Evolutionary conservation across 352 stramenopile species (phyloP).

Genomic region (Pythium aristosporum): DNA sequence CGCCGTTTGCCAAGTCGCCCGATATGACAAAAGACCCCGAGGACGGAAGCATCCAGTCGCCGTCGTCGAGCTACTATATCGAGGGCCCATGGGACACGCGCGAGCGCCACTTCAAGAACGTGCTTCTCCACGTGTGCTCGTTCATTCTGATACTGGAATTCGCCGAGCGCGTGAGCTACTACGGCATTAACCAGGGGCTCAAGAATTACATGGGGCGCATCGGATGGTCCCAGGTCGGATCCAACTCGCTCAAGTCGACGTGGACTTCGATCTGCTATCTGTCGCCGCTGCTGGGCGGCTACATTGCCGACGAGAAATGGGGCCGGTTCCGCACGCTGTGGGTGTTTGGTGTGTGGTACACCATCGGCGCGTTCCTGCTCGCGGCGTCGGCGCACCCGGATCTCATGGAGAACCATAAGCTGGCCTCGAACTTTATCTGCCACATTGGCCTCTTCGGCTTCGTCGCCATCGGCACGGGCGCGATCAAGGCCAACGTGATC

Average conservation of each 20-base stretch:
- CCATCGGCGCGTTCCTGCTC: conserved; percentile 63
- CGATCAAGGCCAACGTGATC: conserved; percentile 88
- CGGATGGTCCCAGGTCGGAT: conserved; percentile 72
- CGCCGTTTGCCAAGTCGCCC: conserved; percentile 50
- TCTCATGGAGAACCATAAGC: conserved; percentile 45
- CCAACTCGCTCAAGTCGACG: conserved; percentile 87
- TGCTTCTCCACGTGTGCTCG: conserved; percentile 80
- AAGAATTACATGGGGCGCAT: conserved; percentile 87
- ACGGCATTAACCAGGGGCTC: conserved; percentile 85
- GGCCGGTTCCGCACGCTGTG: conserved; percentile 81
- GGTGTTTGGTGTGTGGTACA: conserved; percentile 84
- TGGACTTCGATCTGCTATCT: conserved; percentile 89
- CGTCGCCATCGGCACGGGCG: conserved; percentile 76
- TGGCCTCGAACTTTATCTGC: conserved; percentile 60
- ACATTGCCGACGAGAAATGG: conserved; percentile 86
- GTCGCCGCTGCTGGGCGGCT: conserved; percentile 77
- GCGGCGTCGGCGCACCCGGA: conserved; percentile 62
- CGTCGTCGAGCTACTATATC: conserved; percentile 64
- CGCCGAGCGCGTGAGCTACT: conserved; percentile 77
- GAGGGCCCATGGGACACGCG: conserved; percentile 78
- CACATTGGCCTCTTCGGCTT: conserved; percentile 73
- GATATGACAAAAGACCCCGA: conserved; percentile 27
- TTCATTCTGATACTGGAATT: conserved; percentile 89
- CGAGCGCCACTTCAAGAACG: conserved; percentile 77
- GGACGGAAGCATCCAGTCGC: conserved; percentile 35